phyloP scores from a whole-genome alignment of 805 yeast genomes.

The Candida dajiaensis region DNA sequence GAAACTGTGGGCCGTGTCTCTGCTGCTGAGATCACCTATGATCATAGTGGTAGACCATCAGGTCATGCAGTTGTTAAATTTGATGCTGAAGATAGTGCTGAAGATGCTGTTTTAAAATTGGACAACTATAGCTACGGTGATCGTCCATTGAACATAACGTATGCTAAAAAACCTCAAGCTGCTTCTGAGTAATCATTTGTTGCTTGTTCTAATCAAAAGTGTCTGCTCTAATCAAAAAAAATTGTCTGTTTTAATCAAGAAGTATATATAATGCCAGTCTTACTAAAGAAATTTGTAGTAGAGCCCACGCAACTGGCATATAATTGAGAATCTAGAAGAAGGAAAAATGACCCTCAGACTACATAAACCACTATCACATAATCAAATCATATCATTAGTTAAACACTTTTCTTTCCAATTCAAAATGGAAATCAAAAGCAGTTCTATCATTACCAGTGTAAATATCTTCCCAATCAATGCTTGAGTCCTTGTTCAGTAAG shows the following conservation, averaged over 20 bases:
- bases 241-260: background rate
- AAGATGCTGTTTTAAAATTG: constrained; percentile 66
- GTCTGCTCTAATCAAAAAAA: too few relatives aligned
- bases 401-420: constrained; percentile 50
- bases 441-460: constrained; percentile 43
- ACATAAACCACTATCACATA: too few relatives aligned
- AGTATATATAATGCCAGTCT: background rate
- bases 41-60: constrained; percentile 56
- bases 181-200: background rate
- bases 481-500: constrained; percentile 66
- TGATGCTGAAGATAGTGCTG: constrained; percentile 60
- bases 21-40: constrained; percentile 69
- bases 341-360: too few relatives aligned
- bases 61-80: constrained; percentile 87
- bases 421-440: constrained; percentile 57
- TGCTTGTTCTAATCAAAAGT: too few relatives aligned
- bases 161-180: constrained; percentile 35
- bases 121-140: constrained; percentile 82
- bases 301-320: too few relatives aligned
- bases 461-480: constrained; percentile 91
- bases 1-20: constrained; percentile 74
- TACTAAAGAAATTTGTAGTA: too few relatives aligned
- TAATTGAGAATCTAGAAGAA: too few relatives aligned
- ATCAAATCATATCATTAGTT: background rate
- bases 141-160: constrained; percentile 62